Base-by-base conservation (phyloP, 768 basidiomycete species). In the Polyporus arcularius region DNA sequence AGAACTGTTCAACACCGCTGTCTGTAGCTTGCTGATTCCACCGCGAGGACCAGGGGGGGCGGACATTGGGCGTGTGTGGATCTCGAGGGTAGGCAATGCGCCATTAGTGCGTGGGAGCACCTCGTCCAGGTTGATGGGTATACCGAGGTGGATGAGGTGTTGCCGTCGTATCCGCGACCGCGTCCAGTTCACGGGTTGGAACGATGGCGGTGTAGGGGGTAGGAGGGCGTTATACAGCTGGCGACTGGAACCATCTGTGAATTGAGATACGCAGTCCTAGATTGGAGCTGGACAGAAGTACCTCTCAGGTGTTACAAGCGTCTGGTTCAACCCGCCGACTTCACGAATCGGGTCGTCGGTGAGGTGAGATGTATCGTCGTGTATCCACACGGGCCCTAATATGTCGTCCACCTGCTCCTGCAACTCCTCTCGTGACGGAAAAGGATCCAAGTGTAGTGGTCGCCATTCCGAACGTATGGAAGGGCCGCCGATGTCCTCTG, bases 101-200 rank as follows among this genome's bases (percentile, higher is more conserved):
- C 82, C 81, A 60, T 78, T 83, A 8, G 82, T 78, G 49, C 82
- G 85, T 2, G 91, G 90, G 42, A 92, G 77, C 8, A 96, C 87
- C 76, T 98, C 96, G 71, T 98, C 96, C 6, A 98, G 80, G 70
- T 98, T 98, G 54, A 98, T 92, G 4, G 96, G 96, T 48, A 98
- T 88, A 26, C 96, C 96, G 28, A 98, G 85, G 12, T 92, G 76
- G 61, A 96, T 96, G 50, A 98, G 80, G 68, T 97, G 93, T 70
- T 94, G 93, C 50, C 94, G 80, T 57, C 96, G 85, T 71, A 94
- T 94, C 46, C 91, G 85, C 58, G 94, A 96, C 49, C 94, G 88
- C 53, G 87, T 95, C 96, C 96, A 98, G 67, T 92, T 96, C 55
- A 94, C 87, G n/a, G 92, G 88, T 71, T 89, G 87, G 47, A 84